phyloP scores from a whole-genome alignment of 1,284 basidiomycete species.

The Phlebopus sp. region DNA sequence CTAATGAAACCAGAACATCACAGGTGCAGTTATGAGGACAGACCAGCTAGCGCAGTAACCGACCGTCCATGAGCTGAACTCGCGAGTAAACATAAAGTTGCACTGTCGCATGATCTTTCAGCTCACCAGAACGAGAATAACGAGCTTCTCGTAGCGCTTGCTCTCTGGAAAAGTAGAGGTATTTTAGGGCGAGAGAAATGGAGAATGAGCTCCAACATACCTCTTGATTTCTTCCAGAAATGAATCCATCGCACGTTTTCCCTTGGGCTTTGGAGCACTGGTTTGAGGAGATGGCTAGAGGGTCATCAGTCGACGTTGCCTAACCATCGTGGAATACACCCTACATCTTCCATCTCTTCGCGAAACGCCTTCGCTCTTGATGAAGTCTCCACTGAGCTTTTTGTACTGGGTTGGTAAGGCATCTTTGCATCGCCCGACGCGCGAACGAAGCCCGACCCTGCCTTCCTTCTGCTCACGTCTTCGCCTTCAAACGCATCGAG shows the following conservation, averaged over 20 bases:
- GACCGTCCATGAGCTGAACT: slow-evolving; percentile 54
- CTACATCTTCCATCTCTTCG: slow-evolving; percentile 33
- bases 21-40: slow-evolving; percentile 17
- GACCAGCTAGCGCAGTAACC: slow-evolving; percentile 84
- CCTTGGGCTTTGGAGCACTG: slow-evolving; percentile 65
- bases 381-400: slow-evolving; percentile 20
- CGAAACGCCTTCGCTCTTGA: slow-evolving; percentile 34
- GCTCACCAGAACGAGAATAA: slow-evolving; percentile 66
- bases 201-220: slow-evolving; percentile 36
- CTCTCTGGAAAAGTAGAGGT: slow-evolving; percentile 57
- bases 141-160: slow-evolving; percentile 87
- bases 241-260: slow-evolving; percentile 89
- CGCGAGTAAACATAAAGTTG: background rate
- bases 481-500: slow-evolving; percentile 83
- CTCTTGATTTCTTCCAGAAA: slow-evolving; percentile 93
- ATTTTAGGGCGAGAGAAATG: slow-evolving; percentile 1
- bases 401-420: slow-evolving; percentile 46
- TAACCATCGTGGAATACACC: slow-evolving; percentile 1
- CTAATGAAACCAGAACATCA: slow-evolving; percentile 2
- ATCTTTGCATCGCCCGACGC: slow-evolving; percentile 54
- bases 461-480: slow-evolving; percentile 47
- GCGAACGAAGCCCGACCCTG: slow-evolving; percentile 72
- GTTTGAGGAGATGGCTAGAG: slow-evolving; percentile 51
- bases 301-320: slow-evolving; percentile 3
- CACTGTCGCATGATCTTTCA: background rate